Evolutionary conservation across 139 green algal genomes (phyloP), one percentile per base, ranked within the genome.

Genomic region (Chlorokybus atmophyticus): DNA sequence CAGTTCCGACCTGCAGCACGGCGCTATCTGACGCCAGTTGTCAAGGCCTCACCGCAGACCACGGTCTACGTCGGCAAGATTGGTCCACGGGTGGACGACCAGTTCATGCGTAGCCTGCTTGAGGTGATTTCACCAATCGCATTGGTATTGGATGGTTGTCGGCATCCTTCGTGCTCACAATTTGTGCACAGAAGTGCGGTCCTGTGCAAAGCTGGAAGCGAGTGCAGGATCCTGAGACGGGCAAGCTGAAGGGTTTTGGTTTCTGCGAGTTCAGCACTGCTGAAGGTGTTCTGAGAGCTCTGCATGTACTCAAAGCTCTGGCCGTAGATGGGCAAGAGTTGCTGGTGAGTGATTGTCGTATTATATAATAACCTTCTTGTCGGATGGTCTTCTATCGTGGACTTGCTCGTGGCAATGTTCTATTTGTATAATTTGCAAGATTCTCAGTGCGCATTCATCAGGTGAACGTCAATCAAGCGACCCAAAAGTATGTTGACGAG

Each of bases 171-270:
- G n/a, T n/a, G n/a, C n/a, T n/a, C n/a, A n/a, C n/a, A n/a, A n/a
- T n/a, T n/a, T n/a, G n/a, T n/a, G n/a, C n/a, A n/a, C n/a, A 70
- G 62, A 40, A 79, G 10, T 94, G 88, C 62, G 86, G 88, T 0
- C 26, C 58, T 1, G 32, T 94, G 5, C 80, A 79, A 48, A 82
- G 69, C 27, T 95, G 87, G 88, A 94, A 94, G 69, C 78, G 82
- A 0, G 70, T 82, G 8, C 40, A 78, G 57, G 86, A 94, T 50
- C 78, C 85, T 1, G 75, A 79, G 2, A 92, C 68, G 0, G 69
- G 79, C 26, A 39, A 14, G 7, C 44, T 64, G 30, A 95, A 94
- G 57, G 82, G 81, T 5, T 95, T 95, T 76, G 87, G 87, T 21
- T 95, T 95, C 48, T 85, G 75, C 48, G 87, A 92, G 57, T 96